Evolutionary conservation across 371 early-diverging fungal species (phyloP).

Genomic region (Apophysomyces ossiformis): DNA sequence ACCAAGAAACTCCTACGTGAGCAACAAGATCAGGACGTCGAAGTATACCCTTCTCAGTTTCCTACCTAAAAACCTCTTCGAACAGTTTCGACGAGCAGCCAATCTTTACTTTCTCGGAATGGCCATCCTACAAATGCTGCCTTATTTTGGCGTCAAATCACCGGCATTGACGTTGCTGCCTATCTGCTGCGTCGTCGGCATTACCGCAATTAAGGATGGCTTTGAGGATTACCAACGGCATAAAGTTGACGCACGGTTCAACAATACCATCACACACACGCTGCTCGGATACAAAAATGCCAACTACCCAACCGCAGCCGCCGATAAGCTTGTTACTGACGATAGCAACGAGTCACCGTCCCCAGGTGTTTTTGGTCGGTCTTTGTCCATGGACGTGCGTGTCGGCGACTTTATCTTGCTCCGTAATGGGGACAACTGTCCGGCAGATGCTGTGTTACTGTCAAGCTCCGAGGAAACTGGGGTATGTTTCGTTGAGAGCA

Average conservation of each 20-base stretch:
- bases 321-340: not conserved
- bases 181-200: conserved; percentile 82
- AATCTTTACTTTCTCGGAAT: conserved; percentile 97
- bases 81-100: conserved; percentile 94
- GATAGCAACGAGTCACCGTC: not conserved
- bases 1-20: conserved; percentile 53
- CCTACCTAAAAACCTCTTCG: conserved; percentile 95
- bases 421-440: conserved; percentile 83
- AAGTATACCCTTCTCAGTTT: conserved; percentile 94
- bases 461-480: conserved; percentile 77
- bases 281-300: conserved; percentile 78
- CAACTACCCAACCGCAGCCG: conserved; percentile 53
- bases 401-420: conserved; percentile 93
- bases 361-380: conserved; percentile 31
- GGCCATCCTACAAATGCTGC: conserved; percentile 89
- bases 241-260: conserved; percentile 85
- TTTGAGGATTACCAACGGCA: conserved; percentile 97
- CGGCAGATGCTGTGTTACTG: conserved; percentile 89
- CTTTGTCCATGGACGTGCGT: conserved; percentile 66
- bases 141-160: conserved; percentile 76
- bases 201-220: conserved; percentile 95
- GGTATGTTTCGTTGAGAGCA: conserved; percentile 91
- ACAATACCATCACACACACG: conserved; percentile 74
- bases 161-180: conserved; percentile 86
- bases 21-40: conserved; percentile 82